phyloP scores from a whole-genome alignment of 1,284 basidiomycete genomes.

The Testicularia cyperi region DNA sequence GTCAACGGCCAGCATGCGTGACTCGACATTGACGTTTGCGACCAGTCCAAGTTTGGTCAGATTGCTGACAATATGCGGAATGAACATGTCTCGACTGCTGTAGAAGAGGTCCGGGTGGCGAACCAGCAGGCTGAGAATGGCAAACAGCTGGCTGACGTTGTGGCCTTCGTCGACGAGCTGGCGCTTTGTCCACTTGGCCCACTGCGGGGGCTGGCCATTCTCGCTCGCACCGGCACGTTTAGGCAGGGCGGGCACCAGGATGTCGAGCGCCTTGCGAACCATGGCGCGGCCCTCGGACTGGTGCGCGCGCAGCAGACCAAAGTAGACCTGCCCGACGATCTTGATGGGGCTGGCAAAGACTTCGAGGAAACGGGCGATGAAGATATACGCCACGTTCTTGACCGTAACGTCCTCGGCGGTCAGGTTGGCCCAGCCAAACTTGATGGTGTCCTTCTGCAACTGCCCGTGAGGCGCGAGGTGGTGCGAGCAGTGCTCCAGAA shows the following conservation, averaged over 20 bases:
- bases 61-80: conserved; percentile 92
- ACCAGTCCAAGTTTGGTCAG: conserved; percentile 83
- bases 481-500: conserved; percentile 80
- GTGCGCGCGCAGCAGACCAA: conserved; percentile 80
- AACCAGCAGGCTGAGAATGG: conserved; percentile 88
- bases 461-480: conserved; percentile 69
- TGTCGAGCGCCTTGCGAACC: conserved; percentile 84
- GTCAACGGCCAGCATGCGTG: conserved; percentile 67
- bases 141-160: conserved; percentile 74
- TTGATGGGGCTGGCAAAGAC: conserved; percentile 88
- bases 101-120: conserved; percentile 91
- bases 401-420: conserved; percentile 81
- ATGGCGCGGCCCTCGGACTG: conserved; percentile 75
- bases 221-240: conserved; percentile 62
- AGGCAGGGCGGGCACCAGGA: conserved; percentile 82
- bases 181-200: conserved; percentile 86
- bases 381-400: conserved; percentile 88
- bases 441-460: conserved; percentile 89
- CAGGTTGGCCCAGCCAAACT: conserved; percentile 89
- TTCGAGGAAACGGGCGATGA: conserved; percentile 91
- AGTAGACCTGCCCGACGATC: conserved; percentile 92
- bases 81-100: conserved; percentile 86
- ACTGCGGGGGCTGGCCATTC: conserved; percentile 69
- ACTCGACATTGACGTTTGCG: conserved; percentile 71
- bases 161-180: conserved; percentile 87